These are phyloP conservation scores for Rhynchospora pubera DNA, from an alignment of 176 grass and related monocot species.

Conservation along the genomic window DNA sequence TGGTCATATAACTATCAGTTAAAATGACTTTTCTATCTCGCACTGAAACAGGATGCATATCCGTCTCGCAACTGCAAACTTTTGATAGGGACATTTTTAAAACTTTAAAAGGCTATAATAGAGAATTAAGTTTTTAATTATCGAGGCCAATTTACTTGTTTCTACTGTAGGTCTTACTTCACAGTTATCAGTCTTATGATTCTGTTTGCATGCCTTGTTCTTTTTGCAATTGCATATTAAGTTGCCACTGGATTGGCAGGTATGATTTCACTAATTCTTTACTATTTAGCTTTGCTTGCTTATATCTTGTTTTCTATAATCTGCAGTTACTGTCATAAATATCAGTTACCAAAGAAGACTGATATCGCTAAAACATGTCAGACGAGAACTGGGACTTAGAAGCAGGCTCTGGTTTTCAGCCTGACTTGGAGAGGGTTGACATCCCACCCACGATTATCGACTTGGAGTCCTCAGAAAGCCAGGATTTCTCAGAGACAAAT, in stretches of 20 bases:
- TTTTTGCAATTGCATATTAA: too few species aligned
- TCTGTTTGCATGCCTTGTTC: too few species aligned
- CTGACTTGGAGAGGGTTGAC: neutral
- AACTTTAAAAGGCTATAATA: neutral
- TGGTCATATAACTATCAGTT: neutral
- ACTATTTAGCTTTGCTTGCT: too few species aligned
- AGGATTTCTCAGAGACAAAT: constrained; percentile 14
- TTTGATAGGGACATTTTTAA: neutral
- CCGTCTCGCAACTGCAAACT: neutral
- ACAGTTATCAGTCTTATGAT: too few species aligned
- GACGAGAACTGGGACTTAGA: constrained; percentile 7
- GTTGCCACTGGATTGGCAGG: too few species aligned
- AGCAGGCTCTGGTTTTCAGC: neutral
- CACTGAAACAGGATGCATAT: neutral
- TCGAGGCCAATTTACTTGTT: too few species aligned
- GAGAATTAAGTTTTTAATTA: neutral
- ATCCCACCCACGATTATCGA: constrained; percentile 11
- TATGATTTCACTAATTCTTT: too few species aligned
- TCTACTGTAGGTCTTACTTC: too few species aligned
- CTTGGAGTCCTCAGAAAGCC: constrained; percentile 19
- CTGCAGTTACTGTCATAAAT: neutral
- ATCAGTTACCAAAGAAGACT: neutral
- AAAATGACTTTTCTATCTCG: neutral
- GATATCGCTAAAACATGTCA: neutral
- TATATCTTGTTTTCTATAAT: too few species aligned